These are phyloP conservation scores for Entomortierella beljakovae DNA, from an alignment of 192 early-diverging fungal species.

Conservation along the genomic window DNA sequence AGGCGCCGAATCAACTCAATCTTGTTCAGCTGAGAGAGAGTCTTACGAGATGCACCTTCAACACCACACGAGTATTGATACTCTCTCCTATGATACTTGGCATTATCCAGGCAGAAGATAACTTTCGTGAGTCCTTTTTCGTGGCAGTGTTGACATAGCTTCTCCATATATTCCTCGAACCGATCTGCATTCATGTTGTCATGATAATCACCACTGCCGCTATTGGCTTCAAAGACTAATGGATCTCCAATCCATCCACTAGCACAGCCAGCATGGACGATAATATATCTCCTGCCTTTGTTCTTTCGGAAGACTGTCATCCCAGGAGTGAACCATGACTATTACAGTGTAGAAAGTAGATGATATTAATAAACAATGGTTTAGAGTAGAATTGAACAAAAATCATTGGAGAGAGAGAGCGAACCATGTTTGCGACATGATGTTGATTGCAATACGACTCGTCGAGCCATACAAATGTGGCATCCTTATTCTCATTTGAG, in stretches of 20 bases:
- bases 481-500: constrained; percentile 26
- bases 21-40: constrained; percentile 7
- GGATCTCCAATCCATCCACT: constrained; percentile 17
- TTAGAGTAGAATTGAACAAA: background rate
- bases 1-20: constrained; percentile 4
- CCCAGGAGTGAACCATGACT: constrained; percentile 1
- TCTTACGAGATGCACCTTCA: constrained; percentile 3
- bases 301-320: constrained; percentile 15
- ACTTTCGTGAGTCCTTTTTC: constrained; percentile 3
- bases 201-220: constrained; percentile 4
- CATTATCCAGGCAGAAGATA: constrained; percentile 38
- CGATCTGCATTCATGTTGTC: constrained; percentile 21
- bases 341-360: background rate
- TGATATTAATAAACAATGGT: background rate
- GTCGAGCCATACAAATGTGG: constrained; percentile 20
- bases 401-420: background rate
- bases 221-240: constrained; percentile 3
- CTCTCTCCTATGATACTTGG: constrained; percentile 25
- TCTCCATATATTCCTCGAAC: constrained; percentile 18
- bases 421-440: constrained; percentile 15
- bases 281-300: constrained; percentile 11
- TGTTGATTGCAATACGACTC: constrained; percentile 23
- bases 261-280: constrained; percentile 12
- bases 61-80: background rate
- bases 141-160: background rate